Conservation (phyloP, 805 yeast species). For the Huiozyma sinensis region DNA sequence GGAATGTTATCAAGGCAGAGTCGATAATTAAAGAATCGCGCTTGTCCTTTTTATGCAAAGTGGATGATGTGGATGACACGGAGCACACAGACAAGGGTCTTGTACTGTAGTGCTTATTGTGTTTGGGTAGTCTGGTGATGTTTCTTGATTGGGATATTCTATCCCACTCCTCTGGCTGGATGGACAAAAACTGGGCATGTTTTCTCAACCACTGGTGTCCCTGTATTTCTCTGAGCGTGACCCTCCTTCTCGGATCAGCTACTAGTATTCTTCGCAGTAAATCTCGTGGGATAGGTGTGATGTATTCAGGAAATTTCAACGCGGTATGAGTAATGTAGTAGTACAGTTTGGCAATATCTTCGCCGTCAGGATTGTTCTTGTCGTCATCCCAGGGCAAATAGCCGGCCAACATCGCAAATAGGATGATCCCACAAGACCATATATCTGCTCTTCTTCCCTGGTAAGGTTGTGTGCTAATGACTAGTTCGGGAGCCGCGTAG, state of each 20-base stretch:
- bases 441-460: conserved; percentile 91
- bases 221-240: conserved; percentile 57
- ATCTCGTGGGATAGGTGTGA: conserved; percentile 86
- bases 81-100: conserved; percentile 26
- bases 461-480: conserved; percentile 80
- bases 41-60: conserved; percentile 25
- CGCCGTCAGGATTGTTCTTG: conserved; percentile 91
- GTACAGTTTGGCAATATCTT: conserved; percentile 81
- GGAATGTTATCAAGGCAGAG: conserved; percentile 33
- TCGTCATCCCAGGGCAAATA: conserved; percentile 97
- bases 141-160: conserved; percentile 18
- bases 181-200: conserved; percentile 74
- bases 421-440: conserved; percentile 93
- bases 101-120: conserved; percentile 6
- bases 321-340: conserved; percentile 87
- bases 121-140: conserved; percentile 8
- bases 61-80: conserved; percentile 32
- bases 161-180: conserved; percentile 91
- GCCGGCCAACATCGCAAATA: conserved; percentile 96
- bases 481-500: conserved; percentile 96
- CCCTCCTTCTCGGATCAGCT: conserved; percentile 72
- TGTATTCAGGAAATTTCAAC: conserved; percentile 89
- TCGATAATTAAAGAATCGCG: conserved; percentile 29
- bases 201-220: conserved; percentile 82
- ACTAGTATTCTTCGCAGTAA: conserved; percentile 72